Base-by-base conservation (phyloP, 1,284 basidiomycete genomes). In the Chalciporus sp. region DNA sequence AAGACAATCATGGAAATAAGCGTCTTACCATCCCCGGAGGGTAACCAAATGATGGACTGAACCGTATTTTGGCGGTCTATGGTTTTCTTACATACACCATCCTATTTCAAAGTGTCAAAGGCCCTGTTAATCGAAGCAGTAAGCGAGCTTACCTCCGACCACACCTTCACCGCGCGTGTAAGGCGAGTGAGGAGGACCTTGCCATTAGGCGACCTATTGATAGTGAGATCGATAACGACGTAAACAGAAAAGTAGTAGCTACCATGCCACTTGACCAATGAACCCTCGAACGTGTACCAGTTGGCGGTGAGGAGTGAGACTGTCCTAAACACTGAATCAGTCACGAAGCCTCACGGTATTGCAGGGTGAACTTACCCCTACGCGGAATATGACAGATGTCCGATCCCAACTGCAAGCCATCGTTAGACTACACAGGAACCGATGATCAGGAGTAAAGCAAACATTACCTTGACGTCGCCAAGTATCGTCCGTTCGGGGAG, bases 191-290 rank as follows among this genome's bases (percentile, higher is more conserved):
- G 71, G 9, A 90, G 71, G 45, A 78, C 67, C 52, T 75, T 77
- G 8, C 89, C 85, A 27, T 76, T 80, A 1, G 87, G 86, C 28
- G 88, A 88, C 86, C 86, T 88, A 11, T 51, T 57, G 28, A 52
- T 16, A 55, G 28, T 68, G n/a, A 66, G 65, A 19, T n/a, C 1
- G 33, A 47, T 19, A 31, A 45, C 10, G 47, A 51, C 26, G 28
- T 37, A 35, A 47, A n/a, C 42, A 42, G 37, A 51, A 44, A 47
- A 56, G 47, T 7, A 11, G 14, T 27, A 47, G 49, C 52, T 61
- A 86, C 89, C 89, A 92, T 28, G 88, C 88, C 17, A 91, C 88
- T 69, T 91, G 89, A 46, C 84, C 82, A 42, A 90, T 85, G 63
- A 91, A 90, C 23, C 88, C 87, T 64, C 83, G 80, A 20, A 86